A percentile compares a stretch with the other conserved stretches of the same genome.
Evolutionary conservation across 129 eudicot genomes (phyloP).

Genomic region (Artemisia annua): DNA sequence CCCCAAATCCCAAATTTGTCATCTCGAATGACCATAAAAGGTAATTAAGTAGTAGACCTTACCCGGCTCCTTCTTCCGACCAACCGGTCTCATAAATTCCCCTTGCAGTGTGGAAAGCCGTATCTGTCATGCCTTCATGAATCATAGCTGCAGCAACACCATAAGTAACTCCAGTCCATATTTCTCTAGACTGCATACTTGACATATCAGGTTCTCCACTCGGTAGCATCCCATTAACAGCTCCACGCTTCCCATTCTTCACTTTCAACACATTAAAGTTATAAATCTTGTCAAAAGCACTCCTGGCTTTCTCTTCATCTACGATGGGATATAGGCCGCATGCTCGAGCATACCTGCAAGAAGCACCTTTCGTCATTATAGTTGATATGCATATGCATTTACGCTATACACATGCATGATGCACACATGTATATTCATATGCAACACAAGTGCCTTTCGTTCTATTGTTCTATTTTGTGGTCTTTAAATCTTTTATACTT

Average conservation of each 20-base stretch:
- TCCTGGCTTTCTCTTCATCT: constrained; percentile 78
- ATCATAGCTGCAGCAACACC: constrained; percentile 91
- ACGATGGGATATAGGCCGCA: constrained; percentile 89
- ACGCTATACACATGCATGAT: background rate
- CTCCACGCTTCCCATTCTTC: constrained; percentile 76
- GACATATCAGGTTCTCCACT: constrained; percentile 81
- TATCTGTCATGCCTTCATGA: constrained; percentile 83
- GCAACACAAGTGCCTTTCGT: background rate
- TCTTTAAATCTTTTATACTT: too few species aligned
- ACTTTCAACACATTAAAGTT: constrained; percentile 76
- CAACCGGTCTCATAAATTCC: constrained; percentile 80
- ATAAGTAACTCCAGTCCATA: constrained; percentile 95
- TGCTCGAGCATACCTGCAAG: constrained; percentile 87
- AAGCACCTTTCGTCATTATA: background rate
- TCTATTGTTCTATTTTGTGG: too few species aligned
- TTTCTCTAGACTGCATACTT: constrained; percentile 83
- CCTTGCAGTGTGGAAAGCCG: constrained; percentile 78
- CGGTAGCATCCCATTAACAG: constrained; percentile 91
- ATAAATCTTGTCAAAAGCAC: constrained; percentile 69
- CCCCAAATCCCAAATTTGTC: background rate
- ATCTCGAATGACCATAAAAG: background rate
- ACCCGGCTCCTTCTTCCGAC: constrained; percentile 87
- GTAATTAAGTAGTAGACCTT: constrained; percentile 18
- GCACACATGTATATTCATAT: background rate
- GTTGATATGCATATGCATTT: constrained; percentile 1